phyloP scores from a whole-genome alignment of 1,139 yeast genomes.

The Sugiyamaella neomexicana region DNA sequence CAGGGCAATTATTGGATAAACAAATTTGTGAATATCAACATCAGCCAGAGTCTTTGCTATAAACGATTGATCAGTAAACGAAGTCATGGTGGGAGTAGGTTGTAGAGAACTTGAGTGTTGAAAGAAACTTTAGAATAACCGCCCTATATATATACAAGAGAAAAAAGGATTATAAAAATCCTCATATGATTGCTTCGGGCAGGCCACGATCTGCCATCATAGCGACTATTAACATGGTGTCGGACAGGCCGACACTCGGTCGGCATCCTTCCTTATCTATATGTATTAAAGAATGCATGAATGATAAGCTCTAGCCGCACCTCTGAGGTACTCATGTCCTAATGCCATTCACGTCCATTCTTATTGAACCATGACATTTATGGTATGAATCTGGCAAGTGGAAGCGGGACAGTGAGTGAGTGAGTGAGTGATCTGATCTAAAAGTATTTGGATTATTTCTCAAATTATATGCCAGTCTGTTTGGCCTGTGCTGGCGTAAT shows the following conservation, averaged over 20 bases:
- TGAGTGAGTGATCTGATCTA: too few species aligned
- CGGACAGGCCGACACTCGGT: not conserved
- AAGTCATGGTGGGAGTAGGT: not conserved
- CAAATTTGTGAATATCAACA: not conserved
- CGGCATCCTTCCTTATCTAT: not conserved
- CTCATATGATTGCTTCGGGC: not conserved
- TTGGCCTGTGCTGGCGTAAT: too few species aligned
- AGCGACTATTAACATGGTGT: not conserved
- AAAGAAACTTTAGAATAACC: not conserved
- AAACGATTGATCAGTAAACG: not conserved
- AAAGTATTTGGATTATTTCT: too few species aligned
- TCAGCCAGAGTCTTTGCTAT: not conserved
- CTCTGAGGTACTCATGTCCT: too few species aligned
- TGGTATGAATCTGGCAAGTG: too few species aligned
- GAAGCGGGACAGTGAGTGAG: too few species aligned
- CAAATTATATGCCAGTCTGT: too few species aligned
- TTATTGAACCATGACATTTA: too few species aligned
- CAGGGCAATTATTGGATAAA: constrained; percentile 5
- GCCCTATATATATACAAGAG: not conserved
- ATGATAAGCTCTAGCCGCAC: constrained; percentile 2
- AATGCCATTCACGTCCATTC: too few species aligned
- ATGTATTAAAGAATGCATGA: not conserved
- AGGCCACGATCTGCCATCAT: not conserved
- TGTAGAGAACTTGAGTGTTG: not conserved
- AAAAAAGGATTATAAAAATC: not conserved